Evolutionary conservation across 352 stramenopile species (phyloP), one percentile per base, ranked within the genome.

Genomic region (Globisporangium mamillatum): DNA sequence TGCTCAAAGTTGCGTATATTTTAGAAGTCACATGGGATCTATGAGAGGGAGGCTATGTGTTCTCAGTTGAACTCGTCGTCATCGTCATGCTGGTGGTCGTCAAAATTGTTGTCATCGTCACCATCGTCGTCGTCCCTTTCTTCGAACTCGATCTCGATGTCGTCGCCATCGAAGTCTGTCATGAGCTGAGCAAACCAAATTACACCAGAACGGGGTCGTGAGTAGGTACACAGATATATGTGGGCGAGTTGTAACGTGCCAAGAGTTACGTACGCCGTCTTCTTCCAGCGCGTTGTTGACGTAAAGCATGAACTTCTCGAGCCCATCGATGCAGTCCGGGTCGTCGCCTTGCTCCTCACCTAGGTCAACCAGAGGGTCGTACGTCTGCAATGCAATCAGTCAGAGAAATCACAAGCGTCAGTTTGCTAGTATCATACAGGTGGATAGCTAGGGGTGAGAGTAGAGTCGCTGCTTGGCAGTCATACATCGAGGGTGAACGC

Each of bases 271-370:
- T 66, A 90, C 81, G 50, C 78, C 79, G 48, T 90, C 81, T 38
- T 75, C 73, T 52, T 76, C 75, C 36, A 90, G 64, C 14, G 81
- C 79, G 24, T 73, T 59, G 68, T 90, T 90, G 46, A 90, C 72
- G 63, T 87, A 90, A 44, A 71, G 46, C 78, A 90, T 88, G 56
- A 90, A 86, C n/a, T 53, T 69, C 53, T 81, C 76, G 41, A 90
- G 72, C 1, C 71, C 62, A 48, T 87, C 81, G 27, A 78, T 74
- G 61, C 81, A 77, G 59, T 84, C 74, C 24, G 67, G 67, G 44
- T 78, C 68, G n/a, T 85, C 77, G 34, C 74, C 69, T 9, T 88
- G 80, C 56, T 83, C 55, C 54, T 87, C 70, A 22, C 75, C 78
- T 7, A 90, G 60, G 55, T 86, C 74, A 53, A 93, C 79, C 10